phyloP scores from a whole-genome alignment of 768 basidiomycete genomes.

The Guyanaporus albipodus region DNA sequence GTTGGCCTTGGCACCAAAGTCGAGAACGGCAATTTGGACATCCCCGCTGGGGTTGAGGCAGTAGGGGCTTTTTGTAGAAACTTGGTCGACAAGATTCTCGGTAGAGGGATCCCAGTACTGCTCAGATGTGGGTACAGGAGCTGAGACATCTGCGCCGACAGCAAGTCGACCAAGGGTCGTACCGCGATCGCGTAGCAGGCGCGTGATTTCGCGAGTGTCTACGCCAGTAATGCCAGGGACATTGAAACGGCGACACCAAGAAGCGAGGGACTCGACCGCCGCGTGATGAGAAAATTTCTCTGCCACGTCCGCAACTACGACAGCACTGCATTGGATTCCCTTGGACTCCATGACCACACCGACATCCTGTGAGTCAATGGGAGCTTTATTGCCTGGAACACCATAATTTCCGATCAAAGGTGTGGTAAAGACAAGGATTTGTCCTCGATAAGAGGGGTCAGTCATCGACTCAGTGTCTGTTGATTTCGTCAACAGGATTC shows the following conservation, averaged over 20 bases:
- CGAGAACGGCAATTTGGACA: constrained; percentile 91
- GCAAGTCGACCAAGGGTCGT: constrained; percentile 93
- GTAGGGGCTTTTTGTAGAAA: constrained; percentile 83
- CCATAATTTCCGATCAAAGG: constrained; percentile 99
- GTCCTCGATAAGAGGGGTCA: constrained; percentile 96
- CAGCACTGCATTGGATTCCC: constrained; percentile 85
- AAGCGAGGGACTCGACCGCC: constrained; percentile 87
- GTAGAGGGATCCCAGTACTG: constrained; percentile 91
- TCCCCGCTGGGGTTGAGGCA: constrained; percentile 82
- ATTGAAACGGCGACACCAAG: constrained; percentile 88
- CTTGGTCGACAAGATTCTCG: constrained; percentile 93
- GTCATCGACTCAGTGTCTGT: constrained; percentile 99
- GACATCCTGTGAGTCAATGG: constrained; percentile 69
- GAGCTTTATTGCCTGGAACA: constrained; percentile 77
- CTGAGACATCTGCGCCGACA: constrained; percentile 65
- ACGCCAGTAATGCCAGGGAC: constrained; percentile 96
- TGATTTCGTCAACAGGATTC: constrained; percentile 8
- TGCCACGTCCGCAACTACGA: constrained; percentile 93
- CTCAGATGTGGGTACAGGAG: constrained; percentile 53
- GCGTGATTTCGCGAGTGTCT: constrained; percentile 95
- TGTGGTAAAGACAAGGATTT: constrained; percentile 97
- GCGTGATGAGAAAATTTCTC: constrained; percentile 93
- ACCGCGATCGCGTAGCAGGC: constrained; percentile 90
- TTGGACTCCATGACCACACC: constrained; percentile 88
- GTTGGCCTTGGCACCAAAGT: constrained; percentile 98